phyloP scores from a whole-genome alignment of 2,329 filamentous ascomycete genomes.

The Fusarium circinatum region DNA sequence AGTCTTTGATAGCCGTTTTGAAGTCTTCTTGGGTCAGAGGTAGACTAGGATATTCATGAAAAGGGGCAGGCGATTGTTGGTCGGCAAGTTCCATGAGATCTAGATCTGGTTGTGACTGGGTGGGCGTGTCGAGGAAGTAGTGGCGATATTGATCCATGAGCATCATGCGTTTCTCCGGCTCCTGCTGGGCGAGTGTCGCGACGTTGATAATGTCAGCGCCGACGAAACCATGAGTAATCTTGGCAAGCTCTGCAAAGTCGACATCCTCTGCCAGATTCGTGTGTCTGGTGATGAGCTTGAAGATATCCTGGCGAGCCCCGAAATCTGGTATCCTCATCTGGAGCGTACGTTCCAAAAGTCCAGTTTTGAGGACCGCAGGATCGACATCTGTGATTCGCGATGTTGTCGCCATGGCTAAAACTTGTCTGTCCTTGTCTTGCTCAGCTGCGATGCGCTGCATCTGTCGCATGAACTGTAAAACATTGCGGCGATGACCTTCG shows the following conservation, averaged over 20 bases:
- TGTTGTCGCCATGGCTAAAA: slow-evolving; percentile 91
- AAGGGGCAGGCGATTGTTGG: too few relatives aligned
- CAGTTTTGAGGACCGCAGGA: slow-evolving; percentile 77
- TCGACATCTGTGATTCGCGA: slow-evolving; percentile 90
- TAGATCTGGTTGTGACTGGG: not conserved
- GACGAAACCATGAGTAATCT: slow-evolving; percentile 90
- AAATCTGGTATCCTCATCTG: slow-evolving; percentile 90
- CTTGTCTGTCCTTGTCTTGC: slow-evolving; percentile 75
- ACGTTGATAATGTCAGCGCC: slow-evolving; percentile 84
- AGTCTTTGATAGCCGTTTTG: slow-evolving; percentile 74
- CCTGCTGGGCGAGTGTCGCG: slow-evolving; percentile 54
- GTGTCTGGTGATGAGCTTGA: slow-evolving; percentile 76
- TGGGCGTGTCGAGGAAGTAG: not conserved
- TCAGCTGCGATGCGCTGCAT: slow-evolving; percentile 84
- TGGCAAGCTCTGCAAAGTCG: slow-evolving; percentile 79
- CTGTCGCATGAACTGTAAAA: slow-evolving; percentile 83
- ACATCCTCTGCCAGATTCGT: slow-evolving; percentile 74
- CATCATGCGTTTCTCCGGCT: not conserved
- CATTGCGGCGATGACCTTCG: slow-evolving; percentile 90
- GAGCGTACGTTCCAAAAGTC: slow-evolving; percentile 84
- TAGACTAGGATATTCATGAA: too few relatives aligned
- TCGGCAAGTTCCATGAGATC: slow-evolving; percentile 32
- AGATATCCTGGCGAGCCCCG: slow-evolving; percentile 78
- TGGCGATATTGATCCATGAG: not conserved
- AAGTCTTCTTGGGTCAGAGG: slow-evolving; percentile 64